A percentile compares a stretch with the other conserved stretches of the same genome.
phyloP scores from a whole-genome alignment of 257 asterid genomes.

The Buddleja alternifolia region DNA sequence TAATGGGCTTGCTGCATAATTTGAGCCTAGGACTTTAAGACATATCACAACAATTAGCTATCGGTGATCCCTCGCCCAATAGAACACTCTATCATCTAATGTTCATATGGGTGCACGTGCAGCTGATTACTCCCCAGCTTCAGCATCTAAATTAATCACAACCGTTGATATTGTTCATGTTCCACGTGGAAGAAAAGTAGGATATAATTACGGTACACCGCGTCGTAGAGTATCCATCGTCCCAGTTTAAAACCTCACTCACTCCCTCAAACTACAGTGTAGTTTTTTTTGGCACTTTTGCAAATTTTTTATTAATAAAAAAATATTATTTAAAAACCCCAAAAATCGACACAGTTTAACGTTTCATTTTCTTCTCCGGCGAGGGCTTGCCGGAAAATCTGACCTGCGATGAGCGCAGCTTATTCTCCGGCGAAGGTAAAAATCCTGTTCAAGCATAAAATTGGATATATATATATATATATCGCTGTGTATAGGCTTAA shows the following conservation, averaged over 20 bases:
- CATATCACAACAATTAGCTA: conserved; percentile 4
- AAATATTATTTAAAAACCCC: conserved; percentile 18
- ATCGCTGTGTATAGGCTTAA: too few species aligned
- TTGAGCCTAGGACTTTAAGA: too few species aligned
- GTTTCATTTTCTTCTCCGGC: conserved; percentile 38
- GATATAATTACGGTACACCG: conserved; percentile 28
- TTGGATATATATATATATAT: too few species aligned
- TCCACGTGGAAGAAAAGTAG: conserved; percentile 32
- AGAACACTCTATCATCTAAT: too few species aligned
- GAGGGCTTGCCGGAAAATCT: conserved; percentile 34
- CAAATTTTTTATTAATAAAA: background rate
- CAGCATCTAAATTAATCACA: background rate
- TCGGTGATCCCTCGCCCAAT: background rate
- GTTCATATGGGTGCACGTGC: background rate
- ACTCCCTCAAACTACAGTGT: conserved; percentile 26
- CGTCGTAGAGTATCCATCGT: conserved; percentile 37
- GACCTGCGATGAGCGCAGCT: conserved; percentile 19
- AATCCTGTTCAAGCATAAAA: background rate
- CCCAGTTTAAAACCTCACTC: conserved; percentile 43
- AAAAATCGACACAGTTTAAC: background rate
- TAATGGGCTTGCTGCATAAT: too few species aligned
- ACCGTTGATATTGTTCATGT: background rate
- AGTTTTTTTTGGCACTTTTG: conserved; percentile 30
- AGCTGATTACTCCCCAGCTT: conserved; percentile 5
- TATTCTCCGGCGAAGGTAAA: conserved; percentile 31